Evolutionary conservation across 305 asterid species (phyloP).

Genomic region (Ilex paraguariensis): DNA sequence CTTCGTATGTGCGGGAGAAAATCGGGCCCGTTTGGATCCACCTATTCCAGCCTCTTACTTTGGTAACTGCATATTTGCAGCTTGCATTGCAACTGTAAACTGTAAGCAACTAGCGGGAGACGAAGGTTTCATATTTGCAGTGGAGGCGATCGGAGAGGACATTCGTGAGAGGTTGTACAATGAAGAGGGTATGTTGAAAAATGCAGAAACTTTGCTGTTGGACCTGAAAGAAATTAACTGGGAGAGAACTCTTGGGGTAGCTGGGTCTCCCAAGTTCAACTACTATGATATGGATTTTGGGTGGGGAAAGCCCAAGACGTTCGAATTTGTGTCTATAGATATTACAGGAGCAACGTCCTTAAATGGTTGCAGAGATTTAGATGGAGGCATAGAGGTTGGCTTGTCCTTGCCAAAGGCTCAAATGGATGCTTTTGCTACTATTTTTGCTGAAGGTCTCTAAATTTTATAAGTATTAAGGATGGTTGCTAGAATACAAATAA

Average conservation of each 20-base stretch:
- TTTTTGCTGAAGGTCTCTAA: constrained; percentile 25
- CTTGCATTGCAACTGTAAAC: constrained; percentile 10
- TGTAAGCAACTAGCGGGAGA: constrained; percentile 20
- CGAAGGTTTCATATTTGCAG: constrained; percentile 29
- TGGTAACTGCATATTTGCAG: constrained; percentile 32
- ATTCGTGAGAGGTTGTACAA: no score
- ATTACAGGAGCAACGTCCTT: constrained; percentile 24
- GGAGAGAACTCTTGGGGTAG: no score
- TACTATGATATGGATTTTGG: no score
- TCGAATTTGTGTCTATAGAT: constrained; percentile 33
- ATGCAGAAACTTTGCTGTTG: no score
- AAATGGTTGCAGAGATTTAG: constrained; percentile 21
- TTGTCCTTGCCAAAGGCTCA: constrained; percentile 28
- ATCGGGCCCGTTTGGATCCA: constrained; percentile 19
- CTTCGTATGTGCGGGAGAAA: constrained; percentile 28
- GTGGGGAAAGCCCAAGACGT: constrained; percentile 28
- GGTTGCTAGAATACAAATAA: no score
- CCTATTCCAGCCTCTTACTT: constrained; percentile 31
- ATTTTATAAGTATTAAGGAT: not conserved
- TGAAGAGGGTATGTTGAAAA: no score
- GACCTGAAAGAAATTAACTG: no score
- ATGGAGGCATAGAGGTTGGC: constrained; percentile 44
- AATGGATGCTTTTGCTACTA: constrained; percentile 43
- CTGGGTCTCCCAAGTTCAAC: no score
- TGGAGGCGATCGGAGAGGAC: constrained; percentile 23